Conservation (phyloP, 805 yeast genomes). For the Cyberlindnera xishuangbannaensis region DNA sequence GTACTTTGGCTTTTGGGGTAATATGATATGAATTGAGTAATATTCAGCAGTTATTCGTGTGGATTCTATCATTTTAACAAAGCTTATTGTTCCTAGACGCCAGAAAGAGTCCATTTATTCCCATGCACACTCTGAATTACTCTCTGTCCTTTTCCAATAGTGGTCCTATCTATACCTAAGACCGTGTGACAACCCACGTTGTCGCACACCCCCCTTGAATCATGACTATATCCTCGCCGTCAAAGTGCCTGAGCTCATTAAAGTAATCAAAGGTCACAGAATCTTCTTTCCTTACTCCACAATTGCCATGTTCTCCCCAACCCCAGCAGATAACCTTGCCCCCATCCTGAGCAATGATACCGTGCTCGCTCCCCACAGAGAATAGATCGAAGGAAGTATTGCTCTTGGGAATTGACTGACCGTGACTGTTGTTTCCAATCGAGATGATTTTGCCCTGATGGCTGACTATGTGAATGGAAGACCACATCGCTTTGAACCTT, state of each 20-base stretch:
- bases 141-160: too few species aligned
- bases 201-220: conserved; percentile 65
- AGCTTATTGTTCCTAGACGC: too few species aligned
- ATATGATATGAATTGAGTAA: too few species aligned
- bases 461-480: conserved; percentile 53
- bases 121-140: too few species aligned
- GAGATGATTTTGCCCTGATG: conserved; percentile 36
- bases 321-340: conserved; percentile 73
- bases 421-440: conserved; percentile 72
- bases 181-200: conserved; percentile 48
- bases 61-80: too few species aligned
- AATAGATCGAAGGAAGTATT: conserved; percentile 14
- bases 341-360: conserved; percentile 34
- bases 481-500: conserved; percentile 63
- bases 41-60: too few species aligned
- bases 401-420: conserved; percentile 43
- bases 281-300: conserved; percentile 42
- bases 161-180: too few species aligned
- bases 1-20: too few species aligned
- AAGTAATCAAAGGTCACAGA: conserved; percentile 30
- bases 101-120: too few species aligned
- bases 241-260: conserved; percentile 29
- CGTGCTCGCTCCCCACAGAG: conserved; percentile 85
- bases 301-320: conserved; percentile 99
- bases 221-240: conserved; percentile 22